These are phyloP conservation scores for Cadophora malorum DNA, from an alignment of 2,329 filamentous ascomycete species.

Conservation along the genomic window DNA sequence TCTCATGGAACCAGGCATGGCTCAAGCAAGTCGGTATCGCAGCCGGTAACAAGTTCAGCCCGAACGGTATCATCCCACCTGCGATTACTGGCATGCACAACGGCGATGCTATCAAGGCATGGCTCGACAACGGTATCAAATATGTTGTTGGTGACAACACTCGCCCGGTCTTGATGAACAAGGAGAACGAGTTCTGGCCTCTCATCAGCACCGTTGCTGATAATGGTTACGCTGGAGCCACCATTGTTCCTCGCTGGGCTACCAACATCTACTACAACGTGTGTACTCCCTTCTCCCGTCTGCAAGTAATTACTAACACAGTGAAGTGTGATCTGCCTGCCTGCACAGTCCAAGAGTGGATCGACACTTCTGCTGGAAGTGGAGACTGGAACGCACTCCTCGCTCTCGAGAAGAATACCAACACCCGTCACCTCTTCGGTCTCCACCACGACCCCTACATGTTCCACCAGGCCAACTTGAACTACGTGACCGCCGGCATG, in stretches of 20 bases:
- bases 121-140: conserved; percentile 63
- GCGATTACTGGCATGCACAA: conserved; percentile 70
- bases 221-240: conserved; percentile 62
- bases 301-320: conserved; percentile 39
- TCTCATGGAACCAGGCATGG: conserved; percentile 66
- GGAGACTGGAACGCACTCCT: conserved; percentile 61
- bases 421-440: conserved; percentile 61
- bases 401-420: conserved; percentile 56
- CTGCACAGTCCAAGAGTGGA: conserved; percentile 66
- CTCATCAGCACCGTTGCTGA: conserved; percentile 56
- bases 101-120: conserved; percentile 65
- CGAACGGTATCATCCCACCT: conserved; percentile 64
- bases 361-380: conserved; percentile 60
- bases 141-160: conserved; percentile 71
- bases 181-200: conserved; percentile 55
- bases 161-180: conserved; percentile 58
- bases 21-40: conserved; percentile 58
- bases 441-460: conserved; percentile 49
- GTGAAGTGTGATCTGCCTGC: conserved; percentile 58
- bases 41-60: conserved; percentile 54
- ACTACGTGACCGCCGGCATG: conserved; percentile 52
- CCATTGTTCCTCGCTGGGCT: conserved; percentile 65
- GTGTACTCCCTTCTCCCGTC: conserved; percentile 40
- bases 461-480: conserved; percentile 68
- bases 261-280: conserved; percentile 68